These are phyloP conservation scores for Austropuccinia psidii DNA, from an alignment of 1,284 basidiomycete species.

Conservation along the genomic window DNA sequence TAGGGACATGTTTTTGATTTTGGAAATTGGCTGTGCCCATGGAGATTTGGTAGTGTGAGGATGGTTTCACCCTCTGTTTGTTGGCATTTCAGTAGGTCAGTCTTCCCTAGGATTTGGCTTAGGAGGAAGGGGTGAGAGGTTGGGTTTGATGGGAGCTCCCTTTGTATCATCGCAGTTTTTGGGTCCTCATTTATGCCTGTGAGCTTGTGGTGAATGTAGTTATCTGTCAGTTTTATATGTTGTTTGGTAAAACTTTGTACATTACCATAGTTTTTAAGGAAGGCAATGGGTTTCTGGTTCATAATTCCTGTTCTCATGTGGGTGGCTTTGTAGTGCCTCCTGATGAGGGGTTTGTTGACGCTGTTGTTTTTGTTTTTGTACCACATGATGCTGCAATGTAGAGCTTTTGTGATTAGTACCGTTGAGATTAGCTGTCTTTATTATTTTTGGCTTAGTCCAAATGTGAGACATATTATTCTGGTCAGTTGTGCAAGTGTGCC, in stretches of 20 bases:
- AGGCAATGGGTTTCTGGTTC: not conserved
- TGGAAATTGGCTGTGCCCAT: not conserved
- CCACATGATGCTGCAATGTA: conserved; percentile 15
- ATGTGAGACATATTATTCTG: not conserved
- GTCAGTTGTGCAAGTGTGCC: not conserved
- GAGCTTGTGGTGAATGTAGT: too few relatives aligned
- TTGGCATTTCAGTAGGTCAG: too few relatives aligned
- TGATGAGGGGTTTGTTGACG: not conserved
- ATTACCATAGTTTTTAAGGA: too few relatives aligned
- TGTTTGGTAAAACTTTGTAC: too few relatives aligned
- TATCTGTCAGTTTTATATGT: too few relatives aligned
- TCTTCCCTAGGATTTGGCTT: too few relatives aligned
- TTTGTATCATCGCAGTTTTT: too few relatives aligned
- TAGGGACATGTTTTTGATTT: not conserved
- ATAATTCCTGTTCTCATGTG: not conserved
- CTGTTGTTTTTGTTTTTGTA: not conserved
- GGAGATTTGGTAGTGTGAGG: not conserved
- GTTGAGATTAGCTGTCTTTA: not conserved
- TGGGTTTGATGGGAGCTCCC: too few relatives aligned
- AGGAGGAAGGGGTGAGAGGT: too few relatives aligned
- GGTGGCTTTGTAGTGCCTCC: not conserved
- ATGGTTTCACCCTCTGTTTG: too few relatives aligned
- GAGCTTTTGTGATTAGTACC: not conserved
- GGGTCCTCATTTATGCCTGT: too few relatives aligned
- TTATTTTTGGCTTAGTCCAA: not conserved